Conservation (phyloP, 140 eudicot genomes). For the Cichorium intybus region DNA sequence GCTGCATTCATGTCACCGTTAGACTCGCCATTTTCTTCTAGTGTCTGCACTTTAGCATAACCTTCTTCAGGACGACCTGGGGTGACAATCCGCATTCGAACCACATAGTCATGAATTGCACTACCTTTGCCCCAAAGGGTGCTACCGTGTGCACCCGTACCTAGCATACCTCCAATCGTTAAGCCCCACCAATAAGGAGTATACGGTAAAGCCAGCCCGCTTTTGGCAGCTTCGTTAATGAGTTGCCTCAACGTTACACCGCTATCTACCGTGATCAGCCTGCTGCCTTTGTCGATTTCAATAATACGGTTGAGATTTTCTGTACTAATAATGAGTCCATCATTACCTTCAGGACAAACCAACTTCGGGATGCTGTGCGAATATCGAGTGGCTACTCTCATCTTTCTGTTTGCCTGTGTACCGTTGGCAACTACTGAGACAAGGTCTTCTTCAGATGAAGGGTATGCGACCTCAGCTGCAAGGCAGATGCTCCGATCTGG, state of each 20-base stretch:
- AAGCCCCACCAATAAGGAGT: slow-evolving; percentile 88
- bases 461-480: slow-evolving; percentile 53
- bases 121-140: slow-evolving; percentile 73
- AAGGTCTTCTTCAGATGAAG: slow-evolving; percentile 57
- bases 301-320: slow-evolving; percentile 37
- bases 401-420: slow-evolving; percentile 36
- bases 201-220: slow-evolving; percentile 59
- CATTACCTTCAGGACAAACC: slow-evolving; percentile 59
- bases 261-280: slow-evolving; percentile 48
- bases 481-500: slow-evolving; percentile 64
- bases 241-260: slow-evolving; percentile 61
- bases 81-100: slow-evolving; percentile 44
- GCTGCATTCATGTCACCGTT: slow-evolving; percentile 59
- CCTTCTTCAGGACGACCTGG: slow-evolving; percentile 45
- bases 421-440: slow-evolving; percentile 43
- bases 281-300: slow-evolving; percentile 19
- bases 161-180: slow-evolving; percentile 73
- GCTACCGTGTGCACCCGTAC: slow-evolving; percentile 94
- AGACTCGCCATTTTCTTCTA: slow-evolving; percentile 27
- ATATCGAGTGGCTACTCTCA: slow-evolving; percentile 61
- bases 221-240: slow-evolving; percentile 56
- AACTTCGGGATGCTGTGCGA: slow-evolving; percentile 76
- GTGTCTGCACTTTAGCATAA: slow-evolving; percentile 45
- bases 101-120: slow-evolving; percentile 67
- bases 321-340: slow-evolving; percentile 74